Evolutionary conservation across 495 filamentous ascomycete genomes (phyloP), one percentile per base, ranked within the genome.

Genomic region (Hyaloscypha bicolor): DNA sequence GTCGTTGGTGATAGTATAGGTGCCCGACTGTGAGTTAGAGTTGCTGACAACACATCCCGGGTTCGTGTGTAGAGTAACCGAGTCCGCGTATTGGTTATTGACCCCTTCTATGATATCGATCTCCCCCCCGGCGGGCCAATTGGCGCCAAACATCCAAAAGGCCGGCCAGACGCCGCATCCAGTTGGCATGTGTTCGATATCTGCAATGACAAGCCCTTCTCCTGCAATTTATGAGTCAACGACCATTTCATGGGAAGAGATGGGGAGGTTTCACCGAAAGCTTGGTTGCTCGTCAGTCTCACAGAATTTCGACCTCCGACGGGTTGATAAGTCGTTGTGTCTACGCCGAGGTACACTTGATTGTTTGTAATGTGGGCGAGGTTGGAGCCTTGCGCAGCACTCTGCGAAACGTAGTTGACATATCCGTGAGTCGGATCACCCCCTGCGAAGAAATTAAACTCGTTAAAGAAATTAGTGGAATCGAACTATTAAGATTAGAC

Each of bases 101-200:
- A 92, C 88, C 29, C 90, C 90, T 75, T 96, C 91, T 69, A 94
- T 90, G 73, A 94, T 93, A 78, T 94, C 91, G 53, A 93, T 88
- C 75, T 96, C 92, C 8, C 92, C 92, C 61, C 87, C 83, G 6
- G 77, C 73, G 0, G 90, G 91, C 91, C 90, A 93, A 16, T 72
- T 60, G 19, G 83, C 82, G n/a, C 93, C 91, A 9, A 88, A 80
- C 8, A 87, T 90, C 91, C 92, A 96, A 68, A 81, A 82, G n/a
- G 83, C 82, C 0, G 83, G 82, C 83, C 83, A 84, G 57, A 78
- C 72, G 62, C 91, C 91, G 71, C 91, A 94, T 60, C 60, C 66
- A 11, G 39, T 42, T 0, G 91, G 91, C 86, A 93, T 92, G 76
- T 94, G 91, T 3, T 81, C 78, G 65, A 93, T 83, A 71, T 93